These are phyloP conservation scores for Malassezia brasiliensis DNA, from an alignment of 1,284 basidiomycete species.

Conservation along the genomic window DNA sequence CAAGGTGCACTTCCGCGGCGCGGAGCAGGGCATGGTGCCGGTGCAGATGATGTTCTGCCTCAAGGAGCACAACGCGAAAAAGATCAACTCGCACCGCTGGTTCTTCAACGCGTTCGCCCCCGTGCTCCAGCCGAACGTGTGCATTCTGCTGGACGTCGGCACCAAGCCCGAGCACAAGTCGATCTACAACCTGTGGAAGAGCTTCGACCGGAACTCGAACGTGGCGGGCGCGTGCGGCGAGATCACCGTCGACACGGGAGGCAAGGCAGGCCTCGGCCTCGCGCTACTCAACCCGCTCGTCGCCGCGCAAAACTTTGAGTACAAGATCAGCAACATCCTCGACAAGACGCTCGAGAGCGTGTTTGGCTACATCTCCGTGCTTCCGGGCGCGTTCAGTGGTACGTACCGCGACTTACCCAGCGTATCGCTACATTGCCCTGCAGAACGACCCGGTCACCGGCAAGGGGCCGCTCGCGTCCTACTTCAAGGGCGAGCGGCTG, in stretches of 20 bases:
- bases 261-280: slow-evolving; percentile 52
- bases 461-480: slow-evolving; percentile 80
- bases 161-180: slow-evolving; percentile 87
- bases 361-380: slow-evolving; percentile 85
- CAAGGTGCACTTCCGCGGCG: slow-evolving; percentile 68
- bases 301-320: slow-evolving; percentile 51
- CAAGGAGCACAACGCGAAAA: slow-evolving; percentile 66
- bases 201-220: slow-evolving; percentile 89
- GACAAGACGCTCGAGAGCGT: slow-evolving; percentile 57
- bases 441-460: slow-evolving; percentile 67
- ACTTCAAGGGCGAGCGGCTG: slow-evolving; percentile 80
- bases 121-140: slow-evolving; percentile 64
- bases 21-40: slow-evolving; percentile 65
- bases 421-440: slow-evolving; percentile 67
- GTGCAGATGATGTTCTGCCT: slow-evolving; percentile 89
- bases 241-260: slow-evolving; percentile 67
- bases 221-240: slow-evolving; percentile 96
- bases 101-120: slow-evolving; percentile 49
- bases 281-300: slow-evolving; percentile 61
- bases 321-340: slow-evolving; percentile 45
- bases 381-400: slow-evolving; percentile 74
- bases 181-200: slow-evolving; percentile 94
- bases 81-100: slow-evolving; percentile 44
- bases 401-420: slow-evolving; percentile 48
- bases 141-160: slow-evolving; percentile 85